phyloP scores from a whole-genome alignment of 2,329 filamentous ascomycete species.

The Fusarium euwallaceae region DNA sequence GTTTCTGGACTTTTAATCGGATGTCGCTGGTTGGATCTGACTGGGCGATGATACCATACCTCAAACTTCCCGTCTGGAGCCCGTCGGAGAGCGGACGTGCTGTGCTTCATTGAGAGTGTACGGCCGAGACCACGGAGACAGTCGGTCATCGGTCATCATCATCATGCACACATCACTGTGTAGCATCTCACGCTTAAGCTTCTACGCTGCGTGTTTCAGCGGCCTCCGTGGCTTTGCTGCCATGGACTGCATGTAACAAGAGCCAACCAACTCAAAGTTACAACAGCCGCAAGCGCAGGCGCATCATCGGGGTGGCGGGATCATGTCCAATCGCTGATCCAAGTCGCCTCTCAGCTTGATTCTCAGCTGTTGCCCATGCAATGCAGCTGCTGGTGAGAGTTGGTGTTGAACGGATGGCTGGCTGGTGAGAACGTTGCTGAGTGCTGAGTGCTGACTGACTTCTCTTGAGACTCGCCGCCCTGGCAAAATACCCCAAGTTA shows the following conservation, averaged over 20 bases:
- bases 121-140: conserved; percentile 12
- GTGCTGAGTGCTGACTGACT: neutral
- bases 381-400: neutral
- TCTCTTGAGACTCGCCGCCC: conserved; percentile 2
- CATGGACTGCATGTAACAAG: neutral
- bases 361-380: conserved; percentile 11
- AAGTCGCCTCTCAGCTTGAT: neutral
- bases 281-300: neutral
- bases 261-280: neutral
- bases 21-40: conserved; percentile 8
- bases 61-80: neutral
- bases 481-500: neutral
- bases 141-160: conserved; percentile 8
- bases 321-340: neutral
- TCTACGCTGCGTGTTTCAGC: conserved; percentile 3
- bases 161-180: conserved; percentile 24
- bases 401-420: conserved; percentile 2
- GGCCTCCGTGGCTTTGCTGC: neutral
- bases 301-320: neutral
- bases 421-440: neutral
- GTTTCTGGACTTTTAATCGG: neutral
- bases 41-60: neutral
- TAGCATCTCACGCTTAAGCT: conserved; percentile 11
- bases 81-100: conserved; percentile 3
- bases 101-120: conserved; percentile 1